Evolutionary conservation across 78 protist species (phyloP), one percentile per base, ranked within the genome.

Genomic region (Planoprotostelium fungivorum): DNA sequence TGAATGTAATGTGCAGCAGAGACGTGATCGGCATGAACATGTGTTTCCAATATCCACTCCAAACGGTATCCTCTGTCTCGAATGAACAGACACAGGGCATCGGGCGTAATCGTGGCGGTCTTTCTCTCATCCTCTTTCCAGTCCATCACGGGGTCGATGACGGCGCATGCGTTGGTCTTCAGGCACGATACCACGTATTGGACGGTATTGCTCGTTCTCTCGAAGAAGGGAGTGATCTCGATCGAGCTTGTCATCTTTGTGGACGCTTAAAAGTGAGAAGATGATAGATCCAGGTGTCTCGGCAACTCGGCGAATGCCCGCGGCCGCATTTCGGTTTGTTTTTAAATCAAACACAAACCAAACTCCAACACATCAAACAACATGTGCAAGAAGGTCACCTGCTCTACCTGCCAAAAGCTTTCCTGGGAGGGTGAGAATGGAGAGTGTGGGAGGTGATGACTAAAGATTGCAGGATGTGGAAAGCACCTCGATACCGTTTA

Each of bases 11-110:
- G 87, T 25, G 93, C 86, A 31, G 94, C 94, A n/a, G 91, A 84
- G 28, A 89, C 29, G 87, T 91, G 94, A 36, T 94, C 96, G 0
- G 96, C 96, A 63, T 94, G 96, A 1, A 91, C 93, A 86, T 94
- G 96, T 38, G 94, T 85, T 29, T 94, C 96, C 35, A 94, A 36
- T 10, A 94, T 39, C 93, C 93, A 94, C 63, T 94, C 90, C 1
- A 89, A 89, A 16, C 35, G 63, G n/a, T 51, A 86, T 23, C 88
- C 85, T 9, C 84, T 63, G 39, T 91, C 91, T 34, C 85, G 35
- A 36, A 94, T 37, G 38, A 38, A 88, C 28, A 39, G 85, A 1
- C 89, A 1, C 25, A 94, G 36, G 73, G 90, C 84, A 39, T 90
- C 96, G 0, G 88, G 63, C 34, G 89, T 85, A 1, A 89, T 86